These are phyloP conservation scores for Lagerstroemia speciosa DNA, from an alignment of 345 rosid genomes.

Conservation along the genomic window DNA sequence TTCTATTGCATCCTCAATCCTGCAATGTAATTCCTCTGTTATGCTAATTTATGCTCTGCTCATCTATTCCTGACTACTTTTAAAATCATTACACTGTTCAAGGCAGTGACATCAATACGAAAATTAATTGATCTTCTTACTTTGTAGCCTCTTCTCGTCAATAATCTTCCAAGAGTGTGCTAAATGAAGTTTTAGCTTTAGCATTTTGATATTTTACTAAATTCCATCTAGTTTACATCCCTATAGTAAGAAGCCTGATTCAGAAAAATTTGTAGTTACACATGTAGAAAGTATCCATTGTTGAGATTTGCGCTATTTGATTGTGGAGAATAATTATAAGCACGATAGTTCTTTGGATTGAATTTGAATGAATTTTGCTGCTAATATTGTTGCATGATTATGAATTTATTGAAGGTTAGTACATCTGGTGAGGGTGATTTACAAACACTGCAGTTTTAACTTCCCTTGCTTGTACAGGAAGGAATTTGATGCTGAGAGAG, in stretches of 20 bases:
- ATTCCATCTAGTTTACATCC: not conserved
- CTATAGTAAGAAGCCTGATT: not conserved
- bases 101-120: not conserved
- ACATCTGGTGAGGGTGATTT: not conserved
- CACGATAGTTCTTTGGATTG: not conserved
- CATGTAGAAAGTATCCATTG: not conserved
- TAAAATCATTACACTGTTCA: not conserved
- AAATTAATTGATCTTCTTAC: not conserved
- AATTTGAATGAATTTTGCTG: not conserved
- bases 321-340: not conserved
- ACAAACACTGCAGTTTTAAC: not conserved
- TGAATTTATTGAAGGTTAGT: not conserved
- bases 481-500: slow-evolving; percentile 74
- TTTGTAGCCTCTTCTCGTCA: not conserved
- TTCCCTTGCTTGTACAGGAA: slow-evolving; percentile 32
- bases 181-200: not conserved
- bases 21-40: too few relatives aligned
- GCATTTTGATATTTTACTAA: not conserved
- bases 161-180: not conserved
- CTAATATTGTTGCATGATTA: not conserved
- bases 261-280: not conserved
- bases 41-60: too few relatives aligned
- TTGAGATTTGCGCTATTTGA: not conserved
- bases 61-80: not conserved
- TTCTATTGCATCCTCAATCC: not conserved